Evolutionary conservation across 176 grass and related monocot genomes (phyloP), one percentile per base, ranked within the genome.

Genomic region (Cenchrus americanus): DNA sequence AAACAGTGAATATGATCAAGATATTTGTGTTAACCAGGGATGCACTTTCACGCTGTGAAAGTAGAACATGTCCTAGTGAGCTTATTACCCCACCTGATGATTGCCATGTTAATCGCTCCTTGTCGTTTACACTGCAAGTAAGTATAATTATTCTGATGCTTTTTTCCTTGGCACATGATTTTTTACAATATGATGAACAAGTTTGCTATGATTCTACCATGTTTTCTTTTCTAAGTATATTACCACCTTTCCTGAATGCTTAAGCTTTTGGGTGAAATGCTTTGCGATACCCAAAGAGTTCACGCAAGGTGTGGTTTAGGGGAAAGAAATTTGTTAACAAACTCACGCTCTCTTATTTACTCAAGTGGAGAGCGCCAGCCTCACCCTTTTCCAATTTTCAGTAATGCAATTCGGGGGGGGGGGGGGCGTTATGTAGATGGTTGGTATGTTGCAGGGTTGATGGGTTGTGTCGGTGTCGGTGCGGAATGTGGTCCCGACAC

Each of bases 21-120:
- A 4, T 61, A 24, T 86, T 50, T 91, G 4, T 88, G 30, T 87
- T 80, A 81, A 79, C 78, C 88, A 98, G 96, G 87, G 87, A 68
- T 73, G 71, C 77, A 54, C 90, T 92, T 48, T 91, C 91, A 84
- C 76, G 84, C 43, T 98, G 96, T 84, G 89, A 96, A 87, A 98
- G 87, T 90, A 90, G 90, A 89, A 94, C 89, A 51, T 98, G 96
- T 66, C 96, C 96, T 69, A 92, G 85, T 82, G 96, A 98, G 90
- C 86, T 98, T 89, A 93, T 98, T 54, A 75, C 83, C 46, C 96
- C 96, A 69, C 96, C 96, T 71, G 96, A 98, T 85, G 96, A 98
- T 89, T 98, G 96, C 37, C 91, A 96, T 88, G 93, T 94, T 61
- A 98, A 98, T 74, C 90, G 75, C 69, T 96, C 96, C 77, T 91